Conservation (phyloP, 164 flowering plant species). For the Magnolia changhungtana region DNA sequence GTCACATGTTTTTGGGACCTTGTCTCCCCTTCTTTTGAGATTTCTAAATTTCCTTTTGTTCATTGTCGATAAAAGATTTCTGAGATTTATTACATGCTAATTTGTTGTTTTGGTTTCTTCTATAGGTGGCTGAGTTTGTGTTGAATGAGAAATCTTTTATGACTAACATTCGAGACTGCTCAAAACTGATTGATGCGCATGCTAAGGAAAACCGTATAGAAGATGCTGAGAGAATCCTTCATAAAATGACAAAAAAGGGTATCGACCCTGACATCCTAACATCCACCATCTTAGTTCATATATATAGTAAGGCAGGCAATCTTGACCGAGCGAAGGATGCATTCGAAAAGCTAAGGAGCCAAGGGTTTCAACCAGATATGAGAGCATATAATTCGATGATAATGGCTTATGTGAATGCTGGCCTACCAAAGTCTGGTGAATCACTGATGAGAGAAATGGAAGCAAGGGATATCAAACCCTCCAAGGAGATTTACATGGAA, state of each 20-base stretch:
- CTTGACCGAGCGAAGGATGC: conserved; percentile 62
- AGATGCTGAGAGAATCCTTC: conserved; percentile 77
- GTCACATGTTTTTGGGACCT: too few species aligned
- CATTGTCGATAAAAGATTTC: too few species aligned
- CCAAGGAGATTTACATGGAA: conserved; percentile 69
- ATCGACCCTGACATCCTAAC: conserved; percentile 58
- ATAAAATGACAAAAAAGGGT: conserved; percentile 76
- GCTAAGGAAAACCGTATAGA: conserved; percentile 57
- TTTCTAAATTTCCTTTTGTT: too few species aligned
- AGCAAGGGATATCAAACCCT: conserved; percentile 48
- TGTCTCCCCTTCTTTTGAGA: too few species aligned
- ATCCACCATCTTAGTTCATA: conserved; percentile 48
- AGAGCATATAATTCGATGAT: conserved; percentile 68
- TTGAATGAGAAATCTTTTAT: conserved; percentile 65
- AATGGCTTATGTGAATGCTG: conserved; percentile 70
- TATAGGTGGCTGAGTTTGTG: conserved; percentile 68
- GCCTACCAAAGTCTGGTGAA: conserved; percentile 51
- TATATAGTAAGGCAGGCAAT: conserved; percentile 73
- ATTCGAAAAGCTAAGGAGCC: conserved; percentile 55
- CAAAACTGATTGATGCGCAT: conserved; percentile 66
- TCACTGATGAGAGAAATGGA: conserved; percentile 76
- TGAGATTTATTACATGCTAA: too few species aligned
- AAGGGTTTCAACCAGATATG: conserved; percentile 64
- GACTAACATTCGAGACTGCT: conserved; percentile 63
- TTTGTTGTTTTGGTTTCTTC: neutral